phyloP scores from a whole-genome alignment of 225 moss, liverwort and hornwort species.

The Anthoceros angustus region DNA sequence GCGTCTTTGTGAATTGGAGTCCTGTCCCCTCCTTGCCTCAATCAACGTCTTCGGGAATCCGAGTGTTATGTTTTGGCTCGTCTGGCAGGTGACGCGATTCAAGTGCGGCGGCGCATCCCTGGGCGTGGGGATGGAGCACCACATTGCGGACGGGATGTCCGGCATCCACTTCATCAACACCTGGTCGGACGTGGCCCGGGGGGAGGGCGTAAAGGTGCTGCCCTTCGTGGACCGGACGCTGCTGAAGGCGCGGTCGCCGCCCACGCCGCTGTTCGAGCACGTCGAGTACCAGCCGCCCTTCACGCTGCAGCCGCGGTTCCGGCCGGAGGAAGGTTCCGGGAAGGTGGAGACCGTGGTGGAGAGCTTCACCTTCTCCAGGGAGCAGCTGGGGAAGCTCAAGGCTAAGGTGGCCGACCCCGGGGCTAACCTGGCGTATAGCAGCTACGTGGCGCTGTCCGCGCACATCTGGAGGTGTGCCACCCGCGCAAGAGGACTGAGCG shows the following conservation, averaged over 20 bases:
- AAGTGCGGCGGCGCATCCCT: conserved; percentile 65
- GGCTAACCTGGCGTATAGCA: conserved; percentile 44
- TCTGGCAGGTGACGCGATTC: conserved; percentile 69
- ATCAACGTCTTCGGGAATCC: too few relatives aligned
- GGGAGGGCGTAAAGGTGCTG: conserved; percentile 32
- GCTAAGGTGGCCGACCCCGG: conserved; percentile 33
- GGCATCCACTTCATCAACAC: conserved; percentile 94
- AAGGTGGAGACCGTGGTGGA: conserved; percentile 36
- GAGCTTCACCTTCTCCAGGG: conserved; percentile 49
- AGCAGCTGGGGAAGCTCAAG: conserved; percentile 47
- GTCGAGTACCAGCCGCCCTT: conserved; percentile 67
- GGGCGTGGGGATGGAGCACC: conserved; percentile 96
- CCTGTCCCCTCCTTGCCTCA: background rate
- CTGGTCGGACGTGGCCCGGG: conserved; percentile 60
- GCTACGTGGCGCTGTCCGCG: conserved; percentile 86
- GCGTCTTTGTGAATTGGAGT: too few relatives aligned
- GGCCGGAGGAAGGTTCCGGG: background rate
- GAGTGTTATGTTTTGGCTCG: too few relatives aligned
- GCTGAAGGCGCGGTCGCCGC: conserved; percentile 45
- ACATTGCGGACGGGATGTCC: conserved; percentile 82
- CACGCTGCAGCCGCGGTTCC: conserved; percentile 8
- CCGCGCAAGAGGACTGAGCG: conserved; percentile 30
- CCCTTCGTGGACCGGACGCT: conserved; percentile 70
- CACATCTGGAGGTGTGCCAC: conserved; percentile 88
- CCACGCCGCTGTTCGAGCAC: conserved; percentile 43